Conservation (phyloP, 2,329 filamentous ascomycete species). For the Macrophomina phaseolina region DNA sequence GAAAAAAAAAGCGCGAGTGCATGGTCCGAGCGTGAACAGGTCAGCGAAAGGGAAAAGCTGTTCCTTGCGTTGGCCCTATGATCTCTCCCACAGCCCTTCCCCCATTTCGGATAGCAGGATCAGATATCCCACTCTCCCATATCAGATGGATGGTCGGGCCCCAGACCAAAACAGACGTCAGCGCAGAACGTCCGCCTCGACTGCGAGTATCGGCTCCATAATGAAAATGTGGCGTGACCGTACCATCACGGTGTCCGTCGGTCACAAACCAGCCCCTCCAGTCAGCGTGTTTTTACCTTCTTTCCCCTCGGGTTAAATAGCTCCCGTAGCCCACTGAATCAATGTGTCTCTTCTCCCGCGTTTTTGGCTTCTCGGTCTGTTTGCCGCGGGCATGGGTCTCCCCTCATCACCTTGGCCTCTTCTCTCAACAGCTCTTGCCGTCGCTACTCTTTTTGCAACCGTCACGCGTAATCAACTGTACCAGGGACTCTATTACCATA, state of each 20-base stretch:
- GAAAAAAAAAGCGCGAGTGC: neutral
- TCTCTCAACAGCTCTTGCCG: too few species aligned
- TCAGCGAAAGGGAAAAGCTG: too few species aligned
- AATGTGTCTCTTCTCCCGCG: neutral
- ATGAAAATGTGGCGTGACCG: constrained; percentile 24
- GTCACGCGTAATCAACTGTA: neutral
- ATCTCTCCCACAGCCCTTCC: neutral
- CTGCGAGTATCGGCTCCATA: neutral
- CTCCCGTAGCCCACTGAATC: neutral
- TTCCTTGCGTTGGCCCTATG: neutral
- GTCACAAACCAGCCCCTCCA: neutral
- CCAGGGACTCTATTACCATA: neutral
- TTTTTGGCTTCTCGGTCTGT: neutral
- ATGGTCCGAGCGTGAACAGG: neutral
- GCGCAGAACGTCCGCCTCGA: neutral
- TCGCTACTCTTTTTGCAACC: neutral
- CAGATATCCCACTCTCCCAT: constrained; percentile 19
- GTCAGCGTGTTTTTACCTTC: neutral
- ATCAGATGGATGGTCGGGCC: constrained; percentile 15
- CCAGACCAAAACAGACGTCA: neutral
- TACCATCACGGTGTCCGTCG: constrained; percentile 12
- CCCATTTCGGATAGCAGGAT: constrained; percentile 17
- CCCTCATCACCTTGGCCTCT: neutral
- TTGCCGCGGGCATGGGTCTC: neutral
- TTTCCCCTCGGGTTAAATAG: constrained; percentile 9